Evolutionary conservation across 1,284 basidiomycete genomes (phyloP).

Genomic region (Gymnopus androsaceus): DNA sequence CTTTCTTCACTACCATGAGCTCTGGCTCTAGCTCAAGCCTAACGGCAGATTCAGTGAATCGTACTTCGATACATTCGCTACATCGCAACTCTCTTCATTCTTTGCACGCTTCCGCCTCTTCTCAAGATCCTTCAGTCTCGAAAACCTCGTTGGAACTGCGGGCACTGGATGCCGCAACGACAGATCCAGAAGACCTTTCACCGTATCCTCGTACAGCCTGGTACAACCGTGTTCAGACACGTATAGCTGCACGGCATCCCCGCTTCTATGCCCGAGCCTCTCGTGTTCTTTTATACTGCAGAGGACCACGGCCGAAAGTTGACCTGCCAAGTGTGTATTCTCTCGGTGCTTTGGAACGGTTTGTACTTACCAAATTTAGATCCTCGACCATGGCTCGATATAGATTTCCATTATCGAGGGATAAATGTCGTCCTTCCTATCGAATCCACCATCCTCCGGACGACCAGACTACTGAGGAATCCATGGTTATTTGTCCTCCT

Average conservation of each 20-base stretch:
- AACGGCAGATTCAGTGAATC: conserved; percentile 2
- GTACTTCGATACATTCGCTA: not conserved
- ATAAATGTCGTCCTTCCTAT: conserved; percentile 45
- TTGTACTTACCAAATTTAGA: conserved; percentile 36
- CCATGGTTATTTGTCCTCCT: conserved; percentile 59
- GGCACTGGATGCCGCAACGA: not conserved
- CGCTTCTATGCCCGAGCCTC: conserved; percentile 9
- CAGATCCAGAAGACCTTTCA: conserved; percentile 7
- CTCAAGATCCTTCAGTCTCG: not conserved
- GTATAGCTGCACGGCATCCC: conserved; percentile 17
- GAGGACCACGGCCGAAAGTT: conserved; percentile 62
- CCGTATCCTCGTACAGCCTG: conserved; percentile 3
- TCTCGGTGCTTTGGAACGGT: not conserved
- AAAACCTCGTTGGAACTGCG: conserved; percentile 5
- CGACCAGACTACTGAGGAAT: conserved; percentile 52
- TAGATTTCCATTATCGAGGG: conserved; percentile 42
- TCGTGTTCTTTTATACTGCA: conserved; percentile 39
- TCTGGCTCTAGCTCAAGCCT: conserved; percentile 8
- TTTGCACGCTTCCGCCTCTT: not conserved
- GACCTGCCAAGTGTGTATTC: conserved; percentile 53
- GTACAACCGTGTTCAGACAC: conserved; percentile 12
- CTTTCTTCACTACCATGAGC: conserved; percentile 1
- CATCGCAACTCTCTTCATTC: conserved; percentile 2
- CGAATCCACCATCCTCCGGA: conserved; percentile 52
- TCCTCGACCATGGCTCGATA: conserved; percentile 55